Conservation (phyloP, 2,329 filamentous ascomycete species). For the Lecanicillium sp. region DNA sequence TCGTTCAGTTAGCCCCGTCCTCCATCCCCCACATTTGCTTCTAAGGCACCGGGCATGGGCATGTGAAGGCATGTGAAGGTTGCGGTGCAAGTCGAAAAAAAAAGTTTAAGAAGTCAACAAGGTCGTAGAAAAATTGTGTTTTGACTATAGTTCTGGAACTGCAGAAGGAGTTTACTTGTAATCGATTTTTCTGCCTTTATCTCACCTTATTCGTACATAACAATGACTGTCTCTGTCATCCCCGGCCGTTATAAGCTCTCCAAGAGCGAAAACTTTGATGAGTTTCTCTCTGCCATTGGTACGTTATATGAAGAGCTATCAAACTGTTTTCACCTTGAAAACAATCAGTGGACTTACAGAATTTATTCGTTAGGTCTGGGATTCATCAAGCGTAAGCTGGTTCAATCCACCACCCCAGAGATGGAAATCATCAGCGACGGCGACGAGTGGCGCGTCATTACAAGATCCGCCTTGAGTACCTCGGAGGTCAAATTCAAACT, state of each 20-base stretch:
- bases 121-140: too few relatives aligned
- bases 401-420: slow-evolving; percentile 7
- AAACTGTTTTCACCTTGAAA: background rate
- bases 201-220: too few relatives aligned
- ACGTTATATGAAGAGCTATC: background rate
- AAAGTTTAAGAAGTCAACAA: too few relatives aligned
- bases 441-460: slow-evolving; percentile 7
- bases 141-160: background rate
- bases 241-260: slow-evolving; percentile 8
- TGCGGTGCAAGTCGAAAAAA: too few relatives aligned
- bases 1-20: too few relatives aligned
- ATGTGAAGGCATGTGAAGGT: too few relatives aligned
- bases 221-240: background rate
- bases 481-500: slow-evolving; percentile 3
- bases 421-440: slow-evolving; percentile 6
- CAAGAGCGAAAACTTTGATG: slow-evolving; percentile 9
- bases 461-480: slow-evolving; percentile 7
- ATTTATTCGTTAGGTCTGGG: slow-evolving; percentile 2
- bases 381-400: slow-evolving; percentile 9
- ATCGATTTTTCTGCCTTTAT: too few relatives aligned
- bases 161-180: too few relatives aligned
- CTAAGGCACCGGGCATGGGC: too few relatives aligned
- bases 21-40: too few relatives aligned
- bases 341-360: background rate
- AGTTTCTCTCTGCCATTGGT: slow-evolving; percentile 7